Base-by-base conservation (phyloP, 495 filamentous ascomycete species). In the Pyrenopolyporus hunteri region DNA sequence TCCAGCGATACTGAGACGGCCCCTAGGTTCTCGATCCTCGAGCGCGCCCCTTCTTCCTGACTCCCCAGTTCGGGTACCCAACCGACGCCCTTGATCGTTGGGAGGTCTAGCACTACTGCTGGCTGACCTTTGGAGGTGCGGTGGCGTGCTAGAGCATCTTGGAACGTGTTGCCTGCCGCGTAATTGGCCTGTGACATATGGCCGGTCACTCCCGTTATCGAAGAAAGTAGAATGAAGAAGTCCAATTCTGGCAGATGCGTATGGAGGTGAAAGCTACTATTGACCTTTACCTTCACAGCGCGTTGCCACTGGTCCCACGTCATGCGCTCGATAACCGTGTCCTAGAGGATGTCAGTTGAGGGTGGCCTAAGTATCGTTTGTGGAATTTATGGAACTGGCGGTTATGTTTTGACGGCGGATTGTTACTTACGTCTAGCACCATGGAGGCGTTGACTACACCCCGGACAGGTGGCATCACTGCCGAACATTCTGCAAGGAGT, bases 211-310 rank as follows among this genome's bases (percentile, higher is more conserved):
- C 76, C 81, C 8, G 77, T 65, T 1, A 81, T 63, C 2, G 84
- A 86, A 14, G 80, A 82, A 4, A 84, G 72, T 20, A 75, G 66
- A 29, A 85, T 59, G 66, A 87, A 85, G 72, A 87, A 87, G 59
- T 84, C 82, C 0, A 87, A 69, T 13, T 49, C 42, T 9, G 56
- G n/a, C 9, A 63, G 81, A 67, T 49, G 19, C 8, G 77, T 37
- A 47, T 85, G 82, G 4, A 85, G 50, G 54, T 83, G 73, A 67
- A 71, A 65, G n/a, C 78, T 81, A 1, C 83, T 68, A 22, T 71
- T 17, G 17, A 29, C 9, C 26, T 29, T 29, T 4, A 9, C 4
- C 9, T 9, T 4, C 26, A 29, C 26, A 4, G 4, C 26, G 26
- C 9, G 26, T 4, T 4, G 9, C 26, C 26, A 29, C 9, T 29